Evolutionary conservation across 257 asterid species (phyloP).

Genomic region (Nemophila menziesii): DNA sequence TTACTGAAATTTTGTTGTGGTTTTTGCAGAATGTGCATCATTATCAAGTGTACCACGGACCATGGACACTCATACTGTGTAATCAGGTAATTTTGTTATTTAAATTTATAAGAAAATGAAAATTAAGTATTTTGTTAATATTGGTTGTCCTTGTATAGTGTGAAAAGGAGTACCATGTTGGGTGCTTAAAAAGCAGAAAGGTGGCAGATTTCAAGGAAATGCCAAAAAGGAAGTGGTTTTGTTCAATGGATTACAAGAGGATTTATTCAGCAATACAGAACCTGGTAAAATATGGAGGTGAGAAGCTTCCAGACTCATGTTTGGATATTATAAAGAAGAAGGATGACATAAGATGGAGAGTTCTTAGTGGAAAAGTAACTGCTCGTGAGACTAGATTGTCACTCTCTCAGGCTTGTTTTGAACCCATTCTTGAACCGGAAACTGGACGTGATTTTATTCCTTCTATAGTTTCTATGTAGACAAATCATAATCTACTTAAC

Average conservation of each 20-base stretch:
- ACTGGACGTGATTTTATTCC: conserved; percentile 33
- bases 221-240: conserved; percentile 97
- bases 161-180: conserved; percentile 96
- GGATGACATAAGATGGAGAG: conserved; percentile 92
- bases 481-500: no score
- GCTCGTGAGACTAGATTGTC: conserved; percentile 76
- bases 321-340: conserved; percentile 51
- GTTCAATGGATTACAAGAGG: conserved; percentile 63
- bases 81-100: conserved; percentile 64
- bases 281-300: conserved; percentile 59
- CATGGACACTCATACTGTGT: conserved; percentile 91
- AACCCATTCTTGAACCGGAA: conserved; percentile 90
- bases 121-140: conserved; percentile 12
- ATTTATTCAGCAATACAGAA: conserved; percentile 59
- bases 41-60: no score
- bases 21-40: no score
- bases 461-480: no score
- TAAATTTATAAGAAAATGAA: conserved; percentile 6
- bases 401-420: conserved; percentile 89
- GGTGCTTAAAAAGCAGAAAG: conserved; percentile 86
- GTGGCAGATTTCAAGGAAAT: conserved; percentile 90
- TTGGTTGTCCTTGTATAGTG: conserved; percentile 39
- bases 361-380: conserved; percentile 66
- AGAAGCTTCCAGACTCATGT: conserved; percentile 58
- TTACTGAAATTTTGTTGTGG: no score